Evolutionary conservation across 306 rosid species (phyloP).

Genomic region (Glycyrrhiza uralensis): DNA sequence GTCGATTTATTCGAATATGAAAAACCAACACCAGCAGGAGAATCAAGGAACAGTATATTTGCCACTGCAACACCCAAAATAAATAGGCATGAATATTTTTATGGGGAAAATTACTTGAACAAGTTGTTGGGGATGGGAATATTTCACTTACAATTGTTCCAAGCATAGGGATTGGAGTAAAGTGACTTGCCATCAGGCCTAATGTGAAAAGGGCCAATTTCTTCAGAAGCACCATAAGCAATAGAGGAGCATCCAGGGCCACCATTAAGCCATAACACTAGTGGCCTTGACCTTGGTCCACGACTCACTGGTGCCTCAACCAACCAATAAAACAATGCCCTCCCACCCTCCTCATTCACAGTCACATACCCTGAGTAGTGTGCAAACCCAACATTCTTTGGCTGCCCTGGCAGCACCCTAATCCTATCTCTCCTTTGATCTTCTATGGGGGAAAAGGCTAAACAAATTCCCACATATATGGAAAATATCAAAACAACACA

Average conservation of each 20-base stretch:
- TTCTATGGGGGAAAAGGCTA: slow-evolving; percentile 37
- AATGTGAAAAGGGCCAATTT: slow-evolving; percentile 88
- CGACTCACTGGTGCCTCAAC: slow-evolving; percentile 62
- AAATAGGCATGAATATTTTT: not conserved
- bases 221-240: slow-evolving; percentile 95
- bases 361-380: slow-evolving; percentile 92
- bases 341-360: slow-evolving; percentile 68
- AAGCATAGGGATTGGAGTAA: slow-evolving; percentile 81
- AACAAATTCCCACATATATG: slow-evolving; percentile 44
- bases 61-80: slow-evolving; percentile 63
- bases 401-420: slow-evolving; percentile 75
- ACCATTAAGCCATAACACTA: slow-evolving; percentile 94
- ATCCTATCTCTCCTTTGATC: slow-evolving; percentile 79
- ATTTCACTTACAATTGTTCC: slow-evolving; percentile 76
- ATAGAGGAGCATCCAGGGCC: slow-evolving; percentile 99
- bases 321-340: slow-evolving; percentile 95
- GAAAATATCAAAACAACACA: slow-evolving; percentile 39
- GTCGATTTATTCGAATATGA: slow-evolving; percentile 72
- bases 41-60: slow-evolving; percentile 81
- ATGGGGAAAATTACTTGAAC: not conserved
- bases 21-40: slow-evolving; percentile 99
- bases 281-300: slow-evolving; percentile 67
- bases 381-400: slow-evolving; percentile 61
- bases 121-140: not conserved
- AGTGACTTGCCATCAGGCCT: slow-evolving; percentile 79